These are phyloP conservation scores for Cercospora janseana DNA, from an alignment of 2,329 filamentous ascomycete genomes.

Conservation along the genomic window DNA sequence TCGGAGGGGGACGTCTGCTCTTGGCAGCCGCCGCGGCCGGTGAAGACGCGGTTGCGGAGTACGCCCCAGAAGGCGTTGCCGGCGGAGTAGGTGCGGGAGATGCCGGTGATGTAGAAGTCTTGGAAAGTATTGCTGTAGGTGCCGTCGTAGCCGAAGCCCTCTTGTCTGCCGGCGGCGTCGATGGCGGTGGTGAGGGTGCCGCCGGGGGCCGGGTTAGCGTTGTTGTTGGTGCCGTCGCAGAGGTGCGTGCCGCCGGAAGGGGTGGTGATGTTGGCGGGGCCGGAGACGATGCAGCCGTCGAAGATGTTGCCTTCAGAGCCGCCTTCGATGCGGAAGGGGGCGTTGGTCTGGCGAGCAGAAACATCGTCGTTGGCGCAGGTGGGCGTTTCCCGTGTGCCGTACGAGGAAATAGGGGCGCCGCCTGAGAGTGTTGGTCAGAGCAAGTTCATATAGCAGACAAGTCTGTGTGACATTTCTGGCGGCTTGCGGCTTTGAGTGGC, in stretches of 20 bases:
- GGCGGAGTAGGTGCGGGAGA: conserved; percentile 3
- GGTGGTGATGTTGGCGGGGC: conserved; percentile 25
- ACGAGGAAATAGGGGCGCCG: not conserved
- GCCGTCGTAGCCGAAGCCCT: conserved; percentile 26
- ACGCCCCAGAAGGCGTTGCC: conserved; percentile 25
- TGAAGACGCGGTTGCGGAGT: conserved; percentile 21
- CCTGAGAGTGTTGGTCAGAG: not conserved
- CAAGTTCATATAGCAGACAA: too few species aligned
- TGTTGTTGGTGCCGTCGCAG: conserved; percentile 26
- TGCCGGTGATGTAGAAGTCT: conserved; percentile 27
- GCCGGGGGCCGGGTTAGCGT: conserved; percentile 10
- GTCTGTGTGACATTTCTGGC: too few species aligned
- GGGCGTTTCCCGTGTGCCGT: conserved; percentile 14
- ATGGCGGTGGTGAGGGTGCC: conserved; percentile 25
- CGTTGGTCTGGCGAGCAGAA: conserved; percentile 4
- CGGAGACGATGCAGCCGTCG: conserved; percentile 24
- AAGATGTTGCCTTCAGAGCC: conserved; percentile 23
- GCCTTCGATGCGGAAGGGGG: conserved; percentile 29
- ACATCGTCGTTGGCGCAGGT: conserved; percentile 4
- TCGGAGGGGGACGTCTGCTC: conserved; percentile 2
- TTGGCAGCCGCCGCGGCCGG: conserved; percentile 22
- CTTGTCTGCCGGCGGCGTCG: conserved; percentile 16
- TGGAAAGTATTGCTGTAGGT: conserved; percentile 16
- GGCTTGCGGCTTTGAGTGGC: too few species aligned
- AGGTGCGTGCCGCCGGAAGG: conserved; percentile 20